Evolutionary conservation across 2,329 filamentous ascomycete genomes (phyloP).

Genomic region (Helotiales sp.): DNA sequence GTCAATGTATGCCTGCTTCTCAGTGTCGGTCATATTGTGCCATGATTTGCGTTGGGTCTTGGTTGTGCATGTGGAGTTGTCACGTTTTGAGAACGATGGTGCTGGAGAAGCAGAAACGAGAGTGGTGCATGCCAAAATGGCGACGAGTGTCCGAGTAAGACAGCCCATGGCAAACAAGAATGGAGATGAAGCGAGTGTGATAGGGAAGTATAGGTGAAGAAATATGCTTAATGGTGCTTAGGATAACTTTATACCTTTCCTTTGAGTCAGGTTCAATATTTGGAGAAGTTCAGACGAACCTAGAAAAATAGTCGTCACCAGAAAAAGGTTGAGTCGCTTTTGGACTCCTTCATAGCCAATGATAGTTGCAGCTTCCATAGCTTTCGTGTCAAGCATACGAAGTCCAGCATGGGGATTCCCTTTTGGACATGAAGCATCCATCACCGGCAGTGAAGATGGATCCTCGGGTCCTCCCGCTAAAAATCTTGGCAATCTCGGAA

Average conservation of each 20-base stretch:
- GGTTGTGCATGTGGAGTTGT: neutral
- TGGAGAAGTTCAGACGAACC: too few species aligned
- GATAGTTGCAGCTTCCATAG: too few species aligned
- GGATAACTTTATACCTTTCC: neutral
- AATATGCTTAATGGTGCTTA: neutral
- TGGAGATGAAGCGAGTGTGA: neutral
- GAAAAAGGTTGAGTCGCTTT: too few species aligned
- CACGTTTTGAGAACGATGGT: neutral
- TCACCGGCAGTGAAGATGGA: too few species aligned
- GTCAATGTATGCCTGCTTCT: conserved; percentile 8
- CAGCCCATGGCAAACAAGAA: neutral
- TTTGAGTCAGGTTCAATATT: too few species aligned
- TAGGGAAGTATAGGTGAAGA: neutral
- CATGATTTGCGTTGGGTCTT: neutral
- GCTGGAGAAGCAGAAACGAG: neutral
- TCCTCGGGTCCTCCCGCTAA: too few species aligned
- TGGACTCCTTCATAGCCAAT: too few species aligned
- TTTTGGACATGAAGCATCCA: too few species aligned
- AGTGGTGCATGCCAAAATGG: neutral
- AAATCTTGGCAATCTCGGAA: too few species aligned
- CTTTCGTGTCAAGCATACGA: too few species aligned
- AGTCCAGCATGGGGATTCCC: too few species aligned
- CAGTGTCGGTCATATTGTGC: neutral
- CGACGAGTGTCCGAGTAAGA: neutral
- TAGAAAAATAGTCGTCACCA: too few species aligned